These are phyloP conservation scores for Rasamsonia emersonii DNA, from an alignment of 2,329 filamentous ascomycete species.

Conservation along the genomic window DNA sequence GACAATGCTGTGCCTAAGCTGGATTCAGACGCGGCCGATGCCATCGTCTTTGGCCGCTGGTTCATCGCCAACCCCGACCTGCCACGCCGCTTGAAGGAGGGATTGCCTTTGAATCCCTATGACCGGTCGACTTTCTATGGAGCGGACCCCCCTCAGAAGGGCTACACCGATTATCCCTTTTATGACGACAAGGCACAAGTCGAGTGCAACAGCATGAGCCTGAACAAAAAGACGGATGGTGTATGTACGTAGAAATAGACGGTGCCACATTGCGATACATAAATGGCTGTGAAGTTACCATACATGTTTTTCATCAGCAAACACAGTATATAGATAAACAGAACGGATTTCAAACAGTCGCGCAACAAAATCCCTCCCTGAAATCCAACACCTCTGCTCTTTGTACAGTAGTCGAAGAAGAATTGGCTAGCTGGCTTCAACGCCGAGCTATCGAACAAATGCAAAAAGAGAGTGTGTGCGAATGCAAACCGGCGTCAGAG, in stretches of 20 bases:
- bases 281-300: not conserved
- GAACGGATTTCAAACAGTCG: too few species aligned
- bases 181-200: slow-evolving; percentile 13
- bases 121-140: slow-evolving; percentile 36
- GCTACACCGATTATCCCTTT: slow-evolving; percentile 33
- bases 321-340: too few species aligned
- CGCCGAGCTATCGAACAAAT: too few species aligned
- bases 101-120: slow-evolving; percentile 28
- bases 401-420: slow-evolving; percentile 3
- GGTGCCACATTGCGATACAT: too few species aligned
- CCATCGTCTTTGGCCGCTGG: slow-evolving; percentile 29
- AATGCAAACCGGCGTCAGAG: too few species aligned
- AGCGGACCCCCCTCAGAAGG: slow-evolving; percentile 19
- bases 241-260: not conserved
- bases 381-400: too few species aligned
- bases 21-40: slow-evolving; percentile 16
- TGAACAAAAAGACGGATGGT: too few species aligned
- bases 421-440: too few species aligned
- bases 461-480: too few species aligned
- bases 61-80: slow-evolving; percentile 40
- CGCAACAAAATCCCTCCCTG: too few species aligned
- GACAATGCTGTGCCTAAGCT: slow-evolving; percentile 16
- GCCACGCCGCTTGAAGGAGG: slow-evolving; percentile 28
- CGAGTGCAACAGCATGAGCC: not conserved
- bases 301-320: too few species aligned